Percentiles rank a stretch among this genome's conserved stretches.
Conservation (phyloP, 441 rosid species). For the Brassica balearica region DNA sequence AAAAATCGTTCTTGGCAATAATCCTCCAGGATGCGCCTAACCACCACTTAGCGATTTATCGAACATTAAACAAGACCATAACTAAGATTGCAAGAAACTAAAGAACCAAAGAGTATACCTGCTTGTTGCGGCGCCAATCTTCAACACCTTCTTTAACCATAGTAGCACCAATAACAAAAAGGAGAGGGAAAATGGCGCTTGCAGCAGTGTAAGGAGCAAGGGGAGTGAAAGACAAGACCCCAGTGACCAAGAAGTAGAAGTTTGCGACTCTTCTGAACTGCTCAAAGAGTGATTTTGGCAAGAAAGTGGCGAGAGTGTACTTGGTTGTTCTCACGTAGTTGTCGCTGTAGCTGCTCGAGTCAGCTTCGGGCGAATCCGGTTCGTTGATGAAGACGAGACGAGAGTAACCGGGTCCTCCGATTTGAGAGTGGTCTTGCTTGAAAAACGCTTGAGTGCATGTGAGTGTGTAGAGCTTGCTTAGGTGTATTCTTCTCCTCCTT, state of each 20-base stretch:
- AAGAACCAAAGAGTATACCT: conserved; percentile 46
- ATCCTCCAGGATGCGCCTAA: background rate
- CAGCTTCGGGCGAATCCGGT: conserved; percentile 58
- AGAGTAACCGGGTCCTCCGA: conserved; percentile 69
- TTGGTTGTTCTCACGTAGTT: conserved; percentile 66
- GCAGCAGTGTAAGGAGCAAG: conserved; percentile 59
- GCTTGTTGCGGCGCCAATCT: conserved; percentile 69
- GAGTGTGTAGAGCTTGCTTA: conserved; percentile 68
- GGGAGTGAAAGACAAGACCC: conserved; percentile 55
- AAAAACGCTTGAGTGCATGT: conserved; percentile 45
- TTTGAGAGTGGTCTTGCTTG: conserved; percentile 55
- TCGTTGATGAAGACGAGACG: conserved; percentile 64
- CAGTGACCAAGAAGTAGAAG: conserved; percentile 64
- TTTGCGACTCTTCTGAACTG: conserved; percentile 76
- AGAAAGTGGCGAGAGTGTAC: conserved; percentile 63
- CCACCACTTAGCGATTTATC: background rate
- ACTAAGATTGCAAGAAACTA: background rate
- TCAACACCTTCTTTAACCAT: conserved; percentile 73
- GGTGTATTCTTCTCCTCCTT: conserved; percentile 58
- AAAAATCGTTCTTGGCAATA: background rate
- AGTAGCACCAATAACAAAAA: conserved; percentile 61
- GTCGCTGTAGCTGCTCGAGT: conserved; percentile 41
- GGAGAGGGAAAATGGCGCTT: conserved; percentile 59
- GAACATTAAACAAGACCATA: background rate
- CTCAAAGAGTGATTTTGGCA: conserved; percentile 72